Base-by-base conservation (phyloP, 148 eudicot species). In the Rhododendron ferrugineum region DNA sequence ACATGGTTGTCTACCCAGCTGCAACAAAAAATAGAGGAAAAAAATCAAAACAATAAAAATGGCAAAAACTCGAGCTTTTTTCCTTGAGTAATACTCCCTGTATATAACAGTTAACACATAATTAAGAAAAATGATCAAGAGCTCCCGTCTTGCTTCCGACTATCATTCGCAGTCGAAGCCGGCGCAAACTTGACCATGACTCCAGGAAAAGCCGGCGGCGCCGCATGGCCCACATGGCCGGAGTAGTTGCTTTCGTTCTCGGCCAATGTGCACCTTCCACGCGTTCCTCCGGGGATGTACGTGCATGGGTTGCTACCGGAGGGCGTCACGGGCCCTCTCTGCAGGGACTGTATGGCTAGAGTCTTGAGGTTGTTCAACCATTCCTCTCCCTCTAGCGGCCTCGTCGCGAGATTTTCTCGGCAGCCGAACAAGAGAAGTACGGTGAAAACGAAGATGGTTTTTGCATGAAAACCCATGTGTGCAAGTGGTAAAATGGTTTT, bases 221-320 rank as follows among this genome's bases (percentile, higher is more conserved):
- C 44, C 44, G 75, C 28, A n/a, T 7, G 74, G 26, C 36, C 75
- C 16, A 40, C 34, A 37, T 15, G 54, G 15, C 56, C 84, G 49
- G 76, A 42, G 28, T 15, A 64, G 54, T 42, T 16, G 4, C 47
- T 9, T 66, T 82, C 84, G 30, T 66, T 82, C 36, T 42, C 14
- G 13, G 84, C 84, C 37, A 82, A 15, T 0, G 84, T 44, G 84
- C 84, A 82, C 37, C 76, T 73, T 40, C 84, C 84, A 13, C 76
- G 77, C 8, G 5, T 22, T 22, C n/a, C 34, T 7, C 84, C 84
- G 37, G 84, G 76, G 37, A 82, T 82, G 56, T 62, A 66, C 50
- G 84, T 82, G 84, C 84, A 82, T 1, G 84, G 76, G 4, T 15
- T 82, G 77, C 26, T 26, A 6, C 76, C 76, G 52, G 84, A 64